phyloP scores from a whole-genome alignment of 2,329 filamentous ascomycete species.

The Ceratocystis destructans region DNA sequence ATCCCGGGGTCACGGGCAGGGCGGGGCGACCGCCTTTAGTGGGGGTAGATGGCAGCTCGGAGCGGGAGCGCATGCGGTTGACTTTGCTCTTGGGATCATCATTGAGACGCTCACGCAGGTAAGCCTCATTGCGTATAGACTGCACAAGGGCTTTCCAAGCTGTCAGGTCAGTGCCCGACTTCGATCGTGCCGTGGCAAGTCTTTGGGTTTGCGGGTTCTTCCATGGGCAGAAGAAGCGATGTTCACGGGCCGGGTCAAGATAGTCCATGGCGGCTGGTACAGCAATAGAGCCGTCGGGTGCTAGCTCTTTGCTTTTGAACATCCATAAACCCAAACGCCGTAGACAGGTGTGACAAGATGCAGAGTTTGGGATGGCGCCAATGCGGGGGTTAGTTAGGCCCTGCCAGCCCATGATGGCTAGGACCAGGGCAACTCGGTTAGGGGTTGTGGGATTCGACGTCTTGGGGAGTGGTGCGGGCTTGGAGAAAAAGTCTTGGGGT shows the following conservation, averaged over 20 bases:
- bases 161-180: conserved; percentile 29
- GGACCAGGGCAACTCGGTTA: conserved; percentile 49
- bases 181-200: conserved; percentile 26
- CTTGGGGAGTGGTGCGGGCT: conserved; percentile 26
- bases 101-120: conserved; percentile 29
- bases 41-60: conserved; percentile 11
- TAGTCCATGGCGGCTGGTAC: conserved; percentile 49
- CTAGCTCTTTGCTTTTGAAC: conserved; percentile 63
- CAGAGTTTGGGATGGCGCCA: conserved; percentile 54
- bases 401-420: conserved; percentile 67
- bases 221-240: conserved; percentile 78
- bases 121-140: conserved; percentile 45
- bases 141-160: conserved; percentile 44
- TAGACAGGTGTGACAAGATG: conserved; percentile 74
- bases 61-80: conserved; percentile 17
- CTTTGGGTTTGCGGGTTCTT: conserved; percentile 50
- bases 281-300: conserved; percentile 38
- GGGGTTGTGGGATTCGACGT: conserved; percentile 24
- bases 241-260: conserved; percentile 56
- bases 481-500: conserved; percentile 41
- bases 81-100: conserved; percentile 9
- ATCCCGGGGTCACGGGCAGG: not conserved
- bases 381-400: conserved; percentile 42
- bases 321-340: conserved; percentile 87
- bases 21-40: conserved; percentile 22